These are phyloP conservation scores for Leccinum broughii DNA, from an alignment of 768 basidiomycete genomes.

Conservation along the genomic window DNA sequence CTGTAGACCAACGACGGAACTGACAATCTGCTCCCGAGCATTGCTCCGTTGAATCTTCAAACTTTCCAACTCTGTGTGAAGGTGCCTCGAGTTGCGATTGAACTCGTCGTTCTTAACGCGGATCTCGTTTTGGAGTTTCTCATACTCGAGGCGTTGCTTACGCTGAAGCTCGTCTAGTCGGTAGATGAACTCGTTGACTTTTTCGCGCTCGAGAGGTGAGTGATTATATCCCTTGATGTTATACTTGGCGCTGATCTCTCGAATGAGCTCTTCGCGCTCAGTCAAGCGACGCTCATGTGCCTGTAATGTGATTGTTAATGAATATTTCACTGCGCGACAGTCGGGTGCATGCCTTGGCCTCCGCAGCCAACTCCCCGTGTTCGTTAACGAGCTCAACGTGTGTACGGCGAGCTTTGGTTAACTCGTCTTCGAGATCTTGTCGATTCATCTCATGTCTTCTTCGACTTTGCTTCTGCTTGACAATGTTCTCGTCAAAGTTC, in stretches of 20 bases:
- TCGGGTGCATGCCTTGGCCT: constrained; percentile 59
- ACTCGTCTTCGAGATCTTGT: constrained; percentile 64
- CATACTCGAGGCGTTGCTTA: constrained; percentile 61
- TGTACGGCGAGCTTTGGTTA: constrained; percentile 45
- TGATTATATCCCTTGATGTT: constrained; percentile 74
- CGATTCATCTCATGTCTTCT: constrained; percentile 48
- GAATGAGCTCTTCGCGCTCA: constrained; percentile 74
- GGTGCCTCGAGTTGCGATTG: constrained; percentile 52
- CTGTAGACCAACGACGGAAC: constrained; percentile 16
- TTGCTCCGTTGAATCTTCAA: constrained; percentile 53
- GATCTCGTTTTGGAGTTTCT: constrained; percentile 67
- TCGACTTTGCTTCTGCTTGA: constrained; percentile 49
- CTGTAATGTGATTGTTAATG: constrained; percentile 37
- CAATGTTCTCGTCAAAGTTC: constrained; percentile 61
- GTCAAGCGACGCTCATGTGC: constrained; percentile 68
- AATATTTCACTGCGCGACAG: background rate
- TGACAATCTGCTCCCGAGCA: constrained; percentile 59
- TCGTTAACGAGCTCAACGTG: constrained; percentile 59
- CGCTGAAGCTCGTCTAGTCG: constrained; percentile 63
- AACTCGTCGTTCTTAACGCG: constrained; percentile 63
- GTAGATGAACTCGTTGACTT: constrained; percentile 72
- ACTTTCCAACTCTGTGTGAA: constrained; percentile 56
- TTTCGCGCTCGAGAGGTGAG: constrained; percentile 66
- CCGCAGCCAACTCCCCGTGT: constrained; percentile 69
- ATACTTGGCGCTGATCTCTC: constrained; percentile 64